A percentile compares a stretch with the other conserved stretches of the same genome.
phyloP scores from a whole-genome alignment of 352 stramenopile species.

The Phytopythium delawarense region DNA sequence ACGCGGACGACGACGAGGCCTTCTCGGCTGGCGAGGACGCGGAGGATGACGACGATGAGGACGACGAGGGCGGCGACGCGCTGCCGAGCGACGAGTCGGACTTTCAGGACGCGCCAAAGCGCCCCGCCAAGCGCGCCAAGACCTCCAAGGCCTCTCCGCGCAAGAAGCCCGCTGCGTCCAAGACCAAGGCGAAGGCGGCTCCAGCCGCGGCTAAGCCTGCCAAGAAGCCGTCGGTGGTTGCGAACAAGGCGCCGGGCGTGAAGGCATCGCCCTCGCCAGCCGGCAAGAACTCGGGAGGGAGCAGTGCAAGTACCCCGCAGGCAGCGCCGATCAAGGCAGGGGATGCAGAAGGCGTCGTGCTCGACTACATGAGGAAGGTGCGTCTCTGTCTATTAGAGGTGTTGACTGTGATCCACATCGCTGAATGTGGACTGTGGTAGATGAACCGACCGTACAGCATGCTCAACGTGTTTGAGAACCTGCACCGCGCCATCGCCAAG shows the following conservation, averaged over 20 bases:
- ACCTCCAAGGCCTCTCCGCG: constrained; percentile 6
- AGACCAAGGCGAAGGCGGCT: constrained; percentile 22
- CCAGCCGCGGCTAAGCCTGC: constrained; percentile 6
- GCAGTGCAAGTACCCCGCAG: constrained; percentile 6
- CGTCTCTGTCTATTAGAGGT: background rate
- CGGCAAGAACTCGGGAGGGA: constrained; percentile 14
- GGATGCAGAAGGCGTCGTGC: constrained; percentile 42
- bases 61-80: constrained; percentile 24
- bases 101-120: constrained; percentile 27
- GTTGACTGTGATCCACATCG: constrained; percentile 7
- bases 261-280: constrained; percentile 7
- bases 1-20: constrained; percentile 31
- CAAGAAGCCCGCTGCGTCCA: constrained; percentile 8
- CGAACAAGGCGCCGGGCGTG: background rate
- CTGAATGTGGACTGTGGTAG: constrained; percentile 3
- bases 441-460: constrained; percentile 81
- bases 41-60: constrained; percentile 29
- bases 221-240: constrained; percentile 6
- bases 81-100: constrained; percentile 33
- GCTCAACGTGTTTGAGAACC: constrained; percentile 84
- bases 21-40: constrained; percentile 22
- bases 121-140: constrained; percentile 16
- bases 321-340: constrained; percentile 32
- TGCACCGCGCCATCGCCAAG: constrained; percentile 73
- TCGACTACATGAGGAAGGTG: constrained; percentile 78